Percentiles rank a stretch among this genome's conserved stretches.
phyloP scores from a whole-genome alignment of 2,329 filamentous ascomycete species.

The Ramularia endophylla region DNA sequence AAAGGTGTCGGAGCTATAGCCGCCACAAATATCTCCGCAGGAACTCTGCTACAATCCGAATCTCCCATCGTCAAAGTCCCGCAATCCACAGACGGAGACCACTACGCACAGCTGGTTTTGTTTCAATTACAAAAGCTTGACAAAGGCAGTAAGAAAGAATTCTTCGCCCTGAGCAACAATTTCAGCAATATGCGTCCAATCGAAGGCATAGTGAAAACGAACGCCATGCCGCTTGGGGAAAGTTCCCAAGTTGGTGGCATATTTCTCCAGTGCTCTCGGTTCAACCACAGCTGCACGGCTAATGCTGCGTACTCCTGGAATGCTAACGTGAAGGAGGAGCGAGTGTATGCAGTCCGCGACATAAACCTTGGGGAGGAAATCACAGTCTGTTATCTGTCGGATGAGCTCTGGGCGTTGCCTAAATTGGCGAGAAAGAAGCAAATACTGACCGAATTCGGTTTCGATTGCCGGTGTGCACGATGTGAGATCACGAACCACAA shows the following conservation, averaged over 20 bases:
- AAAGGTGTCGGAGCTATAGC: not conserved
- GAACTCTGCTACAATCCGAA: not conserved
- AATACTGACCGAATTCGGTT: not conserved
- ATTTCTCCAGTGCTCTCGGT: not conserved
- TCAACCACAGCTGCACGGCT: not conserved
- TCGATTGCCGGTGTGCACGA: not conserved
- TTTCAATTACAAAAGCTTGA: not conserved
- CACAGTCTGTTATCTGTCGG: not conserved
- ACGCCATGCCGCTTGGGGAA: not conserved
- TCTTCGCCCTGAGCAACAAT: not conserved
- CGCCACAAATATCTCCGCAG: not conserved
- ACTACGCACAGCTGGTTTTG: not conserved
- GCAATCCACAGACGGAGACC: not conserved
- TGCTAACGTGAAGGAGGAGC: not conserved
- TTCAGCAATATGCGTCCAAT: not conserved
- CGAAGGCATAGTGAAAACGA: not conserved
- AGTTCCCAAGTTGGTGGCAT: not conserved
- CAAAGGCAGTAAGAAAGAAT: not conserved
- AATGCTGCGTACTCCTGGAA: constrained; percentile 1
- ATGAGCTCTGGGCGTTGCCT: not conserved
- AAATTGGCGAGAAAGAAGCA: not conserved
- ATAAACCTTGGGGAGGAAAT: not conserved
- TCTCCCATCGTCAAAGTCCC: not conserved
- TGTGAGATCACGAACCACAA: not conserved
- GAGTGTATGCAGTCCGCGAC: not conserved